Conservation (phyloP, 768 basidiomycete species). For the Sporobolomyces pararoseus region DNA sequence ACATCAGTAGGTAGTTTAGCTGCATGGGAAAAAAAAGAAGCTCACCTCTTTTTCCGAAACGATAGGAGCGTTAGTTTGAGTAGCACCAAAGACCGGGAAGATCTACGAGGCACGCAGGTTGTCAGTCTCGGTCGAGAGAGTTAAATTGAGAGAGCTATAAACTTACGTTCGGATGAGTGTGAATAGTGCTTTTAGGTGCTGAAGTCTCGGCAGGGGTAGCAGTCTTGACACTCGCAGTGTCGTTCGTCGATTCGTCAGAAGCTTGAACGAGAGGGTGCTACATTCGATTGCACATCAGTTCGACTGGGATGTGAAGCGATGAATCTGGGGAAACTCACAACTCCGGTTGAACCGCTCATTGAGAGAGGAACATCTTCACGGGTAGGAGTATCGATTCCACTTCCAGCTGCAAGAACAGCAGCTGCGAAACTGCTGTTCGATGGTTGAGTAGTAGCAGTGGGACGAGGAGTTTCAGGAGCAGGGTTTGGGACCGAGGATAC, state of each 20-base stretch:
- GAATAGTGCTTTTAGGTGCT: neutral
- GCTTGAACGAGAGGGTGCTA: conserved; percentile 18
- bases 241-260: neutral
- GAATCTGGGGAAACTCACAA: too few species aligned
- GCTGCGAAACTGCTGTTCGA: conserved; percentile 21
- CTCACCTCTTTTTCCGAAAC: neutral
- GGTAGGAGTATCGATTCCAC: conserved; percentile 20
- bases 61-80: neutral
- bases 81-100: neutral
- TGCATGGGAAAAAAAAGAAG: too few species aligned
- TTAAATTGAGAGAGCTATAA: too few species aligned
- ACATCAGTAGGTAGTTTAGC: too few species aligned
- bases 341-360: conserved; percentile 10
- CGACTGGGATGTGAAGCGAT: too few species aligned
- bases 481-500: neutral
- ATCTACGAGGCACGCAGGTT: neutral
- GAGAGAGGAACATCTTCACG: conserved; percentile 5
- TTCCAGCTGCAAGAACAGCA: conserved; percentile 23
- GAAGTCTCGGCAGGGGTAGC: neutral
- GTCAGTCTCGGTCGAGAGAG: neutral
- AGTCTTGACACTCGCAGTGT: neutral
- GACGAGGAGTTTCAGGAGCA: neutral
- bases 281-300: too few species aligned
- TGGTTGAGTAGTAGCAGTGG: neutral
- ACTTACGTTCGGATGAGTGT: conserved; percentile 9